Percentiles rank a stretch among this genome's conserved stretches.
These are phyloP conservation scores for Myochromella boudieri DNA, from an alignment of 768 basidiomycete genomes.

Conservation along the genomic window DNA sequence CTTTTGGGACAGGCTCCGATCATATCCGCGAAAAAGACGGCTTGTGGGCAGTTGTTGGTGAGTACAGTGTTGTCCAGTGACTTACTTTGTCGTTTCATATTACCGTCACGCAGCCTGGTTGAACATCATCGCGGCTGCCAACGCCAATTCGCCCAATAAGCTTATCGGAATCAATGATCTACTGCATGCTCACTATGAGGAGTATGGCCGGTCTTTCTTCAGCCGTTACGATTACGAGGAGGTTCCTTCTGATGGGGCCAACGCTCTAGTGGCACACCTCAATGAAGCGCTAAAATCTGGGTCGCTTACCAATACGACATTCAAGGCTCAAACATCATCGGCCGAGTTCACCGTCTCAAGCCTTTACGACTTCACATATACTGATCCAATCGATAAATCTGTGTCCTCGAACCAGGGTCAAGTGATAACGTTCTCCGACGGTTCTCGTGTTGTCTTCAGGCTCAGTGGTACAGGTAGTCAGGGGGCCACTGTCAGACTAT, in stretches of 20 bases:
- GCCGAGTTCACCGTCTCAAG: slow-evolving; percentile 76
- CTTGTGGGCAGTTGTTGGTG: slow-evolving; percentile 94
- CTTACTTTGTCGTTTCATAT: not conserved
- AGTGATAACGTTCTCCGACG: slow-evolving; percentile 88
- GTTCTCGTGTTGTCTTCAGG: slow-evolving; percentile 92
- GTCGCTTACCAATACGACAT: slow-evolving; percentile 66
- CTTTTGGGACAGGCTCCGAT: slow-evolving; percentile 99
- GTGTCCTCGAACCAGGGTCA: slow-evolving; percentile 96
- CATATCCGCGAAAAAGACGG: slow-evolving; percentile 99
- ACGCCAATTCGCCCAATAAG: slow-evolving; percentile 70
- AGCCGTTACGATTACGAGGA: slow-evolving; percentile 99
- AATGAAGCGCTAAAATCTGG: slow-evolving; percentile 66
- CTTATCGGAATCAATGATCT: slow-evolving; percentile 90
- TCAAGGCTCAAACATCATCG: slow-evolving; percentile 65
- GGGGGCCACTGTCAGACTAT: slow-evolving; percentile 95
- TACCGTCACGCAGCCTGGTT: slow-evolving; percentile 80
- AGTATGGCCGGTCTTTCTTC: slow-evolving; percentile 97
- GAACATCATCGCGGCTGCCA: slow-evolving; percentile 92
- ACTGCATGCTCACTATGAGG: slow-evolving; percentile 81
- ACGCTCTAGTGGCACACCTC: slow-evolving; percentile 78
- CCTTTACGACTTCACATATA: slow-evolving; percentile 91
- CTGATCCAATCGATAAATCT: slow-evolving; percentile 95
- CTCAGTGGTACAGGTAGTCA: slow-evolving; percentile 95
- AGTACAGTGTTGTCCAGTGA: slow-evolving; percentile 1
- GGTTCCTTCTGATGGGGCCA: slow-evolving; percentile 87